Evolutionary conservation across 345 rosid genomes (phyloP), one percentile per base, ranked within the genome.

Genomic region (Cardiospermum halicacabum): DNA sequence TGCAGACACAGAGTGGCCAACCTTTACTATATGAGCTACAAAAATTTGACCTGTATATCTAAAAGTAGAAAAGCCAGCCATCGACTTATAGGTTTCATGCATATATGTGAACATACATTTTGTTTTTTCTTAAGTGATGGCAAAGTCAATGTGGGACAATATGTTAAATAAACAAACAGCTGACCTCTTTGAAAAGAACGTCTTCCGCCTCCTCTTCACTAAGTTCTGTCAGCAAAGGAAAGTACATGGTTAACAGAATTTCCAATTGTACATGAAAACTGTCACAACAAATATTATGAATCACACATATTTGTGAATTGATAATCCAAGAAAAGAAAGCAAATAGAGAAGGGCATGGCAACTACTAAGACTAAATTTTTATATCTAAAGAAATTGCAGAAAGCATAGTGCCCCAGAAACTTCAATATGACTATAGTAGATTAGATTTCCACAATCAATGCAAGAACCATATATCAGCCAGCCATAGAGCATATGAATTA

Each of bases 121-220:
- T n/a, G n/a, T n/a, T n/a, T n/a, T n/a, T n/a, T n/a, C n/a, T n/a
- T n/a, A n/a, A 49, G 13, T 32, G 22, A 62, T 62, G n/a, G 60
- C 53, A 26, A 4, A 10, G 51, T 19, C 50, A 54, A 34, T 19
- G 31, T 27, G 19, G 27, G 36, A 18, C 19, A 53, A 18, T 40
- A 24, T 62, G 58, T 47, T 65, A 18, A 48, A 21, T 16, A 25
- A 49, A 21, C 64, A 60, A 64, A 59, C 22, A 36, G 62, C 77
- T 13, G 58, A 94, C 97, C 92, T 85, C 83, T 71, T 91, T 94
- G 78, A 94, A 94, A 72, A 79, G 77, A 75, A 87, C 87, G 80
- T 94, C 99, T 79, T 94, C 96, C 60, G 87, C 80, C 77, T 94
- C 95, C 61, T 64, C 85, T 54, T 82, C 82, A 58, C 84, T 78